Conservation (phyloP, 2,329 filamentous ascomycete species). For the Colletotrichum incanum region DNA sequence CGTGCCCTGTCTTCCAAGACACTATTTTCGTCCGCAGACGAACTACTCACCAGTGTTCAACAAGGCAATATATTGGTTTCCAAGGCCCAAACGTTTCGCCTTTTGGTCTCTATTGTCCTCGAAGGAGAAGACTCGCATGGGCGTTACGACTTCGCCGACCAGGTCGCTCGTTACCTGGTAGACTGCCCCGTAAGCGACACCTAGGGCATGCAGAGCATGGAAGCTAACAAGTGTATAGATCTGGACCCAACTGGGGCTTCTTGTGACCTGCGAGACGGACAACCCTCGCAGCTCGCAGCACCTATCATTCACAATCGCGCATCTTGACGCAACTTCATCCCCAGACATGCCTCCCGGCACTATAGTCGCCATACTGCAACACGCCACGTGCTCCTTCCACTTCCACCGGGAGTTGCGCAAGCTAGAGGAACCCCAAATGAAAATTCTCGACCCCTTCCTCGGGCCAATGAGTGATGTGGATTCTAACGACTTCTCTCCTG, state of each 20-base stretch:
- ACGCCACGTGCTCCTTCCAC: constrained; percentile 30
- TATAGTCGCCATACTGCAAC: constrained; percentile 47
- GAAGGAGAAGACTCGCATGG: background rate
- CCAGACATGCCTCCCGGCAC: constrained; percentile 50
- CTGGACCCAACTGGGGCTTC: constrained; percentile 37
- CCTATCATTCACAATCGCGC: constrained; percentile 55
- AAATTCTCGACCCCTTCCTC: background rate
- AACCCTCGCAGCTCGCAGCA: background rate
- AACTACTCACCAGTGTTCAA: constrained; percentile 11
- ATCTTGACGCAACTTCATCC: constrained; percentile 53
- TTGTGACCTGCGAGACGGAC: constrained; percentile 1
- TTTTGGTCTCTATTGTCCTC: constrained; percentile 6
- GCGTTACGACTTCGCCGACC: background rate
- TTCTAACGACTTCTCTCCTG: background rate
- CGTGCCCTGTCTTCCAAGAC: constrained; percentile 6
- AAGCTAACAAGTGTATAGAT: constrained; percentile 9
- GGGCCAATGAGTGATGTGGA: background rate
- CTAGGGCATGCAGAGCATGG: background rate
- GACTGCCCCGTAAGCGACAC: constrained; percentile 13
- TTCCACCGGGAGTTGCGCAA: constrained; percentile 20
- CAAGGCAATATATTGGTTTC: constrained; percentile 7
- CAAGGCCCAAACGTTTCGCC: constrained; percentile 14
- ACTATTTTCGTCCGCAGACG: background rate
- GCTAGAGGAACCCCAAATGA: background rate
- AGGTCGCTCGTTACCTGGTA: background rate